These are phyloP conservation scores for Collybiopsis confluens DNA, from an alignment of 768 basidiomycete genomes.

Conservation along the genomic window DNA sequence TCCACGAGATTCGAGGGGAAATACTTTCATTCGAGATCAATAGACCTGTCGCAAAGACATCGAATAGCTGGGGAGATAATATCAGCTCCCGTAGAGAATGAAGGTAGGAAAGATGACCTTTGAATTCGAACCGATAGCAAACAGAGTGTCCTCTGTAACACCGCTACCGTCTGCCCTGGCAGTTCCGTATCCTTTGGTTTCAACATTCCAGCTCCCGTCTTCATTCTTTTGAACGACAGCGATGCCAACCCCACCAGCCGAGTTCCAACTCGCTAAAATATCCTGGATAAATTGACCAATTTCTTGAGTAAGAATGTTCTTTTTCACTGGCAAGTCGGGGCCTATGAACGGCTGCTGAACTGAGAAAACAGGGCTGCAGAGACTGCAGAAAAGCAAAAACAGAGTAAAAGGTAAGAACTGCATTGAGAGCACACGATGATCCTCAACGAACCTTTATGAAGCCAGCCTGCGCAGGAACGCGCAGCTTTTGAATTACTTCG, in stretches of 20 bases:
- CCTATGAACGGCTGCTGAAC: too few species aligned
- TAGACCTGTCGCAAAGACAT: slow-evolving; percentile 20
- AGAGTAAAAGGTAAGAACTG: too few species aligned
- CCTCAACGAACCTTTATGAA: too few species aligned
- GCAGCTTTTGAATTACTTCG: too few species aligned
- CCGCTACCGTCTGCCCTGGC: slow-evolving; percentile 18
- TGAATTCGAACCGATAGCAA: slow-evolving; percentile 26
- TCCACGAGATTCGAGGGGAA: slow-evolving; percentile 22
- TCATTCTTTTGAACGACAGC: slow-evolving; percentile 22
- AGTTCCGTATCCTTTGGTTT: slow-evolving; percentile 25
- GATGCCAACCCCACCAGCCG: slow-evolving; percentile 22
- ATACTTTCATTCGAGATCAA: slow-evolving; percentile 23
- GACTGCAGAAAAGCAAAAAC: too few species aligned
- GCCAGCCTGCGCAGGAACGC: too few species aligned
- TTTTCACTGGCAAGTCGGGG: too few species aligned
- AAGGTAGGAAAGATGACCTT: slow-evolving; percentile 14
- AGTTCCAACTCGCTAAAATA: slow-evolving; percentile 22
- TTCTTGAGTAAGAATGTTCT: neutral
- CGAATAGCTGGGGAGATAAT: slow-evolving; percentile 19
- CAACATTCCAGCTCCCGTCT: slow-evolving; percentile 22
- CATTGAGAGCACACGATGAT: too few species aligned
- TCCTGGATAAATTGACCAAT: slow-evolving; percentile 16
- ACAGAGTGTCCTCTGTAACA: slow-evolving; percentile 22
- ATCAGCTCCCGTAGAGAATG: too few species aligned
- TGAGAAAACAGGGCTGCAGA: too few species aligned